Evolutionary conservation across 176 grass and related monocot species (phyloP).

Genomic region (Musa troglodytarum): DNA sequence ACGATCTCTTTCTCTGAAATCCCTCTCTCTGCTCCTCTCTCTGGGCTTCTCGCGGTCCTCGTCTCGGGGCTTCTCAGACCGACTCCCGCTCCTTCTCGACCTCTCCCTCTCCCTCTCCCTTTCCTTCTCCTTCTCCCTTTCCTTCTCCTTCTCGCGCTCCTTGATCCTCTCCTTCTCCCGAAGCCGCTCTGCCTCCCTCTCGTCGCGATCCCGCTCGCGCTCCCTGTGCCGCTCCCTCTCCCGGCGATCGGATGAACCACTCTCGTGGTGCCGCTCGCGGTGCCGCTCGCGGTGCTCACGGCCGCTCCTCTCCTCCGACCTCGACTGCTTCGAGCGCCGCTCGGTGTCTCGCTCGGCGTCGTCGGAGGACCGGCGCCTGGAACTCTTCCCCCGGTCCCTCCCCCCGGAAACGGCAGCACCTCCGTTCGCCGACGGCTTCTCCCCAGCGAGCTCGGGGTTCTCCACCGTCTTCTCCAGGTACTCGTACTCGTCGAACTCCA

Average conservation of each 20-base stretch:
- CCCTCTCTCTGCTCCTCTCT: constrained; percentile 43
- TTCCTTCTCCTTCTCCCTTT: constrained; percentile 27
- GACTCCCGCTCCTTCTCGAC: constrained; percentile 57
- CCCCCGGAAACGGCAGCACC: constrained; percentile 16
- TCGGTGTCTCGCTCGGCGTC: constrained; percentile 36
- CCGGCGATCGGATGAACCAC: constrained; percentile 5
- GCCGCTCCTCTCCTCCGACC: constrained; percentile 46
- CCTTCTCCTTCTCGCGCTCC: constrained; percentile 39
- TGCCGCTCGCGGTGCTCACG: constrained; percentile 30
- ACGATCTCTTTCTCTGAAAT: constrained; percentile 43
- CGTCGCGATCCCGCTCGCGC: constrained; percentile 30
- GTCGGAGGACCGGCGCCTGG: constrained; percentile 45
- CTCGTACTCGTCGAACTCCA: constrained; percentile 99
- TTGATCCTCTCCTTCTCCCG: constrained; percentile 38
- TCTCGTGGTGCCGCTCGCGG: constrained; percentile 26
- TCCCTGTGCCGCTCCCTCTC: constrained; percentile 38
- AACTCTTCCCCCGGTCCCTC: constrained; percentile 49
- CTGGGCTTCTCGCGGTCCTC: constrained; percentile 44
- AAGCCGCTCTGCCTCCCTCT: constrained; percentile 34
- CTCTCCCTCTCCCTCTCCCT: constrained; percentile 26
- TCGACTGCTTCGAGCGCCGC: constrained; percentile 54
- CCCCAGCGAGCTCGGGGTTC: constrained; percentile 11
- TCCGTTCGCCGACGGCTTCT: constrained; percentile 38
- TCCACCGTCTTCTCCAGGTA: constrained; percentile 94
- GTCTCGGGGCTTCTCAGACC: constrained; percentile 48